Percentiles rank a stretch among this genome's conserved stretches.
Conservation (phyloP, 176 grass and related monocot species). For the Dendrocalamus sinicus region DNA sequence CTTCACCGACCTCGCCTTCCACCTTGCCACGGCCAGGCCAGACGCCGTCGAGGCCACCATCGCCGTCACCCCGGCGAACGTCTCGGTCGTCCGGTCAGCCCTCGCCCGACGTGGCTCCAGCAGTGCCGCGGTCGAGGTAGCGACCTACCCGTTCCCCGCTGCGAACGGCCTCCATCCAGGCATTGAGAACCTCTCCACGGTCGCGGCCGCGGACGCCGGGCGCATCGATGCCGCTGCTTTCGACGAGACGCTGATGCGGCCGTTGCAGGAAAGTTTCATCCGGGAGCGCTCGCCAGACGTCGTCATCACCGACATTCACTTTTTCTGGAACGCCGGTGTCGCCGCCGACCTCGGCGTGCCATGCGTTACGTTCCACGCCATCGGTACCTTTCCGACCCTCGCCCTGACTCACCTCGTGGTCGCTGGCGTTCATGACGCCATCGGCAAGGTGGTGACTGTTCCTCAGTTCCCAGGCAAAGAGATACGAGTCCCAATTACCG, state of each 20-base stretch:
- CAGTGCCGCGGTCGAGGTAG: background rate
- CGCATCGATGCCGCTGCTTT: background rate
- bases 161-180: background rate
- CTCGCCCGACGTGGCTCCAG: background rate
- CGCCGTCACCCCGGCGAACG: conserved; percentile 40
- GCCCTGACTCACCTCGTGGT: background rate
- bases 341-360: conserved; percentile 21
- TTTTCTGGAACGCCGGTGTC: background rate
- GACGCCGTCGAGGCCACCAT: conserved; percentile 34
- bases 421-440: no score
- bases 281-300: background rate
- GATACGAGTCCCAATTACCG: conserved; percentile 6
- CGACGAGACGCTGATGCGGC: background rate
- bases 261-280: conserved; percentile 1
- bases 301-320: conserved; percentile 30
- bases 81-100: background rate
- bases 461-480: background rate
- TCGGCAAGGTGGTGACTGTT: background rate
- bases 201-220: background rate
- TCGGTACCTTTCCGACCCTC: conserved; percentile 15
- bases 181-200: background rate
- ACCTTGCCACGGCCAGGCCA: background rate
- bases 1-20: background rate
- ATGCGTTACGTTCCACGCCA: background rate
- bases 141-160: conserved; percentile 10